These are phyloP conservation scores for Hortaea werneckii DNA, from an alignment of 2,329 filamentous ascomycete species.

Conservation along the genomic window DNA sequence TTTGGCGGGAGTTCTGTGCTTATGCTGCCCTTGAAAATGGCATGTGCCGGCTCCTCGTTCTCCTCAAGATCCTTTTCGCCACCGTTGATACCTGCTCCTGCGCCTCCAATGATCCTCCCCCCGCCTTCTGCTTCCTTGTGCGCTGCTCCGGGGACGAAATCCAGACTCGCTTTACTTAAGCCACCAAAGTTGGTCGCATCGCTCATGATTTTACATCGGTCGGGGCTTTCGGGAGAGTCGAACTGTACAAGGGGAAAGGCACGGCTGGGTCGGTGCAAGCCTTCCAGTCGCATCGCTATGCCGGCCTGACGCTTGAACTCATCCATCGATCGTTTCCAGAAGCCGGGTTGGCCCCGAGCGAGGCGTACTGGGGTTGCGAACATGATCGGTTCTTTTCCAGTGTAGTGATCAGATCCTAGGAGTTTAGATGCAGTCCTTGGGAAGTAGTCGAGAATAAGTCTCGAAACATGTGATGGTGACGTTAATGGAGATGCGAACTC, in stretches of 20 bases:
- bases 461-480: conserved; percentile 1
- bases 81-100: neutral
- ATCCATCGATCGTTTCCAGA: conserved; percentile 48
- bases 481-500: neutral
- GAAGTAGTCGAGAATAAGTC: no score
- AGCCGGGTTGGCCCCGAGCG: conserved; percentile 32
- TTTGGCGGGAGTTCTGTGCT: conserved; percentile 73
- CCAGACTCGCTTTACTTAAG: conserved; percentile 64
- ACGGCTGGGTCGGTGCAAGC: conserved; percentile 52
- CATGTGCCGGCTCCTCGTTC: conserved; percentile 51
- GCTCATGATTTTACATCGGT: conserved; percentile 63
- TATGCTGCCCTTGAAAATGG: conserved; percentile 77
- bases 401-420: no score
- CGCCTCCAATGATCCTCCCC: conserved; percentile 8
- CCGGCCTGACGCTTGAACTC: conserved; percentile 48
- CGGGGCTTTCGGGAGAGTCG: conserved; percentile 34
- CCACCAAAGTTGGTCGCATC: conserved; percentile 73
- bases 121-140: conserved; percentile 9
- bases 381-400: conserved; percentile 2
- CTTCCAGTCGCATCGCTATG: conserved; percentile 58
- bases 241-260: conserved; percentile 59
- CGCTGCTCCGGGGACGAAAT: conserved; percentile 36
- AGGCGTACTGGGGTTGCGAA: conserved; percentile 9
- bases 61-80: conserved; percentile 27
- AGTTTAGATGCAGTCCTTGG: no score